A percentile compares a stretch with the other conserved stretches of the same genome.
Evolutionary conservation across 2,329 filamentous ascomycete species (phyloP).

Genomic region (Fusarium dimerum): DNA sequence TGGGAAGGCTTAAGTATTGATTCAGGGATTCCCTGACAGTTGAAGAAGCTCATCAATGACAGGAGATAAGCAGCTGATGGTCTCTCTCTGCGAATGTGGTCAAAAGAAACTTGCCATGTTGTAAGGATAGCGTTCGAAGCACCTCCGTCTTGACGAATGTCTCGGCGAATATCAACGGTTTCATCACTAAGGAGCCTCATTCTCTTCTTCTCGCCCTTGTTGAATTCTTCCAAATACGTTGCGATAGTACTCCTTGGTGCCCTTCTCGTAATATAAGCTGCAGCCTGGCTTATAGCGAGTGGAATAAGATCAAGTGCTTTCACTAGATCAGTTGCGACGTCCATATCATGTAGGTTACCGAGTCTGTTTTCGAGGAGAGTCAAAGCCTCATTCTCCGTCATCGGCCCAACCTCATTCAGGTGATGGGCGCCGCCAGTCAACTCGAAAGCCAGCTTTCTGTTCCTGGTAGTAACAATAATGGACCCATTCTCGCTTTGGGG

Average conservation of each 20-base stretch:
- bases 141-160: conserved; percentile 8
- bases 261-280: conserved; percentile 26
- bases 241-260: conserved; percentile 18
- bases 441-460: conserved; percentile 2
- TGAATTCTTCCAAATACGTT: conserved; percentile 34
- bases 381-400: conserved; percentile 13
- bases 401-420: conserved; percentile 7
- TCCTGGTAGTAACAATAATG: conserved; percentile 22
- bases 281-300: conserved; percentile 33
- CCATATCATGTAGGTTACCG: neutral
- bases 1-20: neutral
- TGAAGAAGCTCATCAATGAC: conserved; percentile 12
- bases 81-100: conserved; percentile 1
- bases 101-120: conserved; percentile 8
- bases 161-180: conserved; percentile 16
- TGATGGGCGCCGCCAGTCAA: conserved; percentile 3
- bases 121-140: conserved; percentile 6
- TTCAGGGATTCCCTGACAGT: conserved; percentile 1
- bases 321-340: conserved; percentile 9
- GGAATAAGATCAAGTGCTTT: conserved; percentile 29
- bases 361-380: conserved; percentile 15
- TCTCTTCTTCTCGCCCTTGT: conserved; percentile 27
- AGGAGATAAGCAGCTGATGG: conserved; percentile 3
- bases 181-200: conserved; percentile 29
- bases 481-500: conserved; percentile 14